Percentiles rank a stretch among this genome's conserved stretches.
Evolutionary conservation across 306 rosid genomes (phyloP).

Genomic region (Acacia melanoxylon): DNA sequence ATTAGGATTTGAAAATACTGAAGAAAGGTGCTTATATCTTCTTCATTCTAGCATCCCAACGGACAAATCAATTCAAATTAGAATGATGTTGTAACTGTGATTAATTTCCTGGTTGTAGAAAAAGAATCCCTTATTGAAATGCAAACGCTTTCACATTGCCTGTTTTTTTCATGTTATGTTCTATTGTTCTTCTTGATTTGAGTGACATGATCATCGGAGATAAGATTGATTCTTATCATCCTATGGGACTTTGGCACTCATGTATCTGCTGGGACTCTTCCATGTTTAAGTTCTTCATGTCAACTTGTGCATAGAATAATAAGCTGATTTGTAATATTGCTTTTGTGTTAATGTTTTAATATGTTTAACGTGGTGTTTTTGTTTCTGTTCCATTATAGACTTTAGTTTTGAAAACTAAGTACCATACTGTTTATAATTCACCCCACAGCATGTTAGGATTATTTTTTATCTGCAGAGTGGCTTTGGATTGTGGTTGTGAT

Average conservation of each 20-base stretch:
- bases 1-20: not conserved
- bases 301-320: not conserved
- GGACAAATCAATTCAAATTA: not conserved
- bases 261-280: not conserved
- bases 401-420: not conserved
- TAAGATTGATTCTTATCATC: not conserved
- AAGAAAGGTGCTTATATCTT: not conserved
- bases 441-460: not conserved
- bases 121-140: not conserved
- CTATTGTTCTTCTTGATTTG: not conserved
- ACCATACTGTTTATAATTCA: not conserved
- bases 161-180: not conserved
- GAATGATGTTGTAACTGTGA: not conserved
- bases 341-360: not conserved
- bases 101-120: not conserved
- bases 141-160: not conserved
- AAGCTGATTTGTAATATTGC: not conserved
- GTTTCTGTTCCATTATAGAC: not conserved
- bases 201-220: not conserved
- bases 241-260: not conserved
- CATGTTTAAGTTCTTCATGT: not conserved
- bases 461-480: not conserved
- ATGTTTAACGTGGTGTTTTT: not conserved
- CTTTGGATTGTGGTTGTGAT: slow-evolving; percentile 27
- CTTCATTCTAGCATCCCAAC: not conserved